These are phyloP conservation scores for Tolypocladium ophioglossoides DNA, from an alignment of 2,329 filamentous ascomycete species.

Conservation along the genomic window DNA sequence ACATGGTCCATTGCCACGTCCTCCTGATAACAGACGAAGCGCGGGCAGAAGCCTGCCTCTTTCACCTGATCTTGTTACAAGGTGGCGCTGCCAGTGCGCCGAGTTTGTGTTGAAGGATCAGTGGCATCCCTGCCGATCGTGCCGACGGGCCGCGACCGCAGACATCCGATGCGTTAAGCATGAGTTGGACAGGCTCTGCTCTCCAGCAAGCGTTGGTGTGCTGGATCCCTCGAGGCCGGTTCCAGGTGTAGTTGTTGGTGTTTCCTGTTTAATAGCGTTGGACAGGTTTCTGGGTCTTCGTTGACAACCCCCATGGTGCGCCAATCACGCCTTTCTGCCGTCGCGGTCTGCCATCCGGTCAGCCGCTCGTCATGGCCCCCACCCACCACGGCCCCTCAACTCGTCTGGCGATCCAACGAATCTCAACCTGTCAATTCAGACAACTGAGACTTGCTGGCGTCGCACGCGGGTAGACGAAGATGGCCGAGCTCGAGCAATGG, in stretches of 20 bases:
- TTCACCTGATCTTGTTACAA: background rate
- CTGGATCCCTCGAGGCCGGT: background rate
- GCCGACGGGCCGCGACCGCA: background rate
- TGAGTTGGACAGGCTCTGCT: background rate
- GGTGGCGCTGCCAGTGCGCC: background rate
- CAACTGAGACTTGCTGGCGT: background rate
- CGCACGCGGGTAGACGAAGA: background rate
- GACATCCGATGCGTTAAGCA: background rate
- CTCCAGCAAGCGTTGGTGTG: background rate
- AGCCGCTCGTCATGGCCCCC: background rate
- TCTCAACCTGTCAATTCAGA: background rate
- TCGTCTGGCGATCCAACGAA: background rate
- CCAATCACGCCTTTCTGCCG: background rate
- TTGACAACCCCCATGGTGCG: background rate
- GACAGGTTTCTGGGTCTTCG: background rate
- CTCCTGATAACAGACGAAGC: background rate
- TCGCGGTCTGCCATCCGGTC: background rate
- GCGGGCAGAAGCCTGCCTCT: background rate
- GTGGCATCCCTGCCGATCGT: background rate
- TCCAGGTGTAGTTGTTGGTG: too few relatives aligned
- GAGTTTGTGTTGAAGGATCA: background rate
- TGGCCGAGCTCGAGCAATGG: slow-evolving; percentile 30
- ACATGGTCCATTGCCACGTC: background rate
- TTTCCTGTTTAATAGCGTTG: background rate
- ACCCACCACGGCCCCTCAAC: background rate